Percentiles rank a stretch among this genome's conserved stretches.
phyloP scores from a whole-genome alignment of 2,329 filamentous ascomycete genomes.

The Arthrobotrys pseudoclavata region DNA sequence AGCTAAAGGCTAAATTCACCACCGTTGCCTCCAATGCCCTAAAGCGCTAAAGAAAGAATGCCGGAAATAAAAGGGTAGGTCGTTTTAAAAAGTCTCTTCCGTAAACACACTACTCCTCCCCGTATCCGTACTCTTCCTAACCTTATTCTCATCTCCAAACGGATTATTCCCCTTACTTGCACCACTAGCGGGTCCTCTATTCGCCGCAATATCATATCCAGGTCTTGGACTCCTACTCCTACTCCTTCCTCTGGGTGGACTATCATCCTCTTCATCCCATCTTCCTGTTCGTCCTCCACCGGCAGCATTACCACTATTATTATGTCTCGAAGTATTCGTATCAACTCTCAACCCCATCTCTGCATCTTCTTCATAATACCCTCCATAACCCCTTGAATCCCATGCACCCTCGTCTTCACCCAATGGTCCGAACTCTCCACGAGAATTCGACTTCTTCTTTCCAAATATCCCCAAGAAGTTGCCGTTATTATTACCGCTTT shows the following conservation, averaged over 20 bases:
- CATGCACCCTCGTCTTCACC: conserved; percentile 51
- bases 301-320: not conserved
- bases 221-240: conserved; percentile 45
- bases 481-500: not conserved
- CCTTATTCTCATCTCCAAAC: conserved; percentile 46
- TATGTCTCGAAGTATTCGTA: conserved; percentile 23
- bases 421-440: conserved; percentile 47
- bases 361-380: conserved; percentile 50
- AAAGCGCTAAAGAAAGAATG: not conserved
- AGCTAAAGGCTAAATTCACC: no score
- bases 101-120: conserved; percentile 56
- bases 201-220: conserved; percentile 42
- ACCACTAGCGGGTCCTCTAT: conserved; percentile 47
- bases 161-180: conserved; percentile 33
- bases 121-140: conserved; percentile 56
- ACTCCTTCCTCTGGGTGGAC: conserved; percentile 45
- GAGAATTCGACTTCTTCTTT: conserved; percentile 41
- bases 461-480: conserved; percentile 50
- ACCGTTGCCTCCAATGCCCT: not conserved
- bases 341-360: conserved; percentile 54
- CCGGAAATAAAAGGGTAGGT: not conserved
- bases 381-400: conserved; percentile 45
- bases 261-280: conserved; percentile 46
- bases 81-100: conserved; percentile 51
- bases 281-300: not conserved